Evolutionary conservation across 768 basidiomycete genomes (phyloP).

Genomic region (Pleurotus djamor): DNA sequence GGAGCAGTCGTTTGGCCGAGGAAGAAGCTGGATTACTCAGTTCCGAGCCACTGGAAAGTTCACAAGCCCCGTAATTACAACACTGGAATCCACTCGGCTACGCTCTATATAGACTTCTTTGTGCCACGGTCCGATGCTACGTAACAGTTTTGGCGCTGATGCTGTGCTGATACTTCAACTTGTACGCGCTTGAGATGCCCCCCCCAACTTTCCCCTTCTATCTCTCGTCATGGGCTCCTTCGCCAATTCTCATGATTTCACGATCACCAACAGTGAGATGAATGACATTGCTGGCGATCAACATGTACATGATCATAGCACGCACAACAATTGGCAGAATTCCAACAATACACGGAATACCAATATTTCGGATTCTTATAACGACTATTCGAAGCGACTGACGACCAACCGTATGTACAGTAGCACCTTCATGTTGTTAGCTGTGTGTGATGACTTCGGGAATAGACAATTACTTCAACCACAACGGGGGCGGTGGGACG

Average conservation of each 20-base stretch:
- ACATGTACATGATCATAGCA: not conserved
- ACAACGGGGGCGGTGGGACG: not conserved
- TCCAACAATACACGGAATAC: not conserved
- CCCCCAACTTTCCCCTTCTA: too few relatives aligned
- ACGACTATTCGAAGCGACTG: not conserved
- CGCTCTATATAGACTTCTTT: too few relatives aligned
- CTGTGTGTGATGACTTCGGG: too few relatives aligned
- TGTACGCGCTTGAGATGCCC: too few relatives aligned
- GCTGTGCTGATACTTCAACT: too few relatives aligned
- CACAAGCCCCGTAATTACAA: constrained; percentile 16
- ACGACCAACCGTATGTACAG: too few relatives aligned
- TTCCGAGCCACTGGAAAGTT: constrained; percentile 31
- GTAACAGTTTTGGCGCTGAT: too few relatives aligned
- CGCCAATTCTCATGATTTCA: not conserved
- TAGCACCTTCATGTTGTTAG: too few relatives aligned
- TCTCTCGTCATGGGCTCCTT: not conserved
- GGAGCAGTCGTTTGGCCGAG: constrained; percentile 29
- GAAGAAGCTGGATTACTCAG: constrained; percentile 49
- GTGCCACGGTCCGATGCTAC: too few relatives aligned
- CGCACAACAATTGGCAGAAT: not conserved
- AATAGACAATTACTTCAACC: not conserved
- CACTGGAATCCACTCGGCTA: too few relatives aligned
- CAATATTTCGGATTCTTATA: not conserved
- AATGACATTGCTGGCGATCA: not conserved
- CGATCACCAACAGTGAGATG: not conserved